These are phyloP conservation scores for Penicillium waksmanii DNA, from an alignment of 495 filamentous ascomycete genomes.

Conservation along the genomic window DNA sequence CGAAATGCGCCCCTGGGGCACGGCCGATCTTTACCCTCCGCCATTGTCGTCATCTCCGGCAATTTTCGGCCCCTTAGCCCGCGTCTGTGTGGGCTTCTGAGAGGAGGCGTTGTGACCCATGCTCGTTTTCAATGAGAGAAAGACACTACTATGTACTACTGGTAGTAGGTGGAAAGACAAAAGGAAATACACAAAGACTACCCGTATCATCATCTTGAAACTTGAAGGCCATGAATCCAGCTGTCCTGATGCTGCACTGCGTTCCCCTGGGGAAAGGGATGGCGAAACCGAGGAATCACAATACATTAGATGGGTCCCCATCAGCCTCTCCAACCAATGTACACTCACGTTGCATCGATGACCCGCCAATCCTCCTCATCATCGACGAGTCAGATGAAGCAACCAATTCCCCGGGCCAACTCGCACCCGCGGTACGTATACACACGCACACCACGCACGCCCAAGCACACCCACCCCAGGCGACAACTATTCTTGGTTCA, in stretches of 20 bases:
- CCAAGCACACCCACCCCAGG: too few species aligned
- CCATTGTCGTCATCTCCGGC: slow-evolving; percentile 27
- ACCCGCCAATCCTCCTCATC: slow-evolving; percentile 23
- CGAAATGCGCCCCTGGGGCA: slow-evolving; percentile 19
- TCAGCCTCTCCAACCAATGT: slow-evolving; percentile 22
- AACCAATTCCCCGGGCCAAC: slow-evolving; percentile 1
- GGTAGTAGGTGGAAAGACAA: background rate
- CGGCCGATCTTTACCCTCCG: slow-evolving; percentile 25
- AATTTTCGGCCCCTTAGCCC: slow-evolving; percentile 12
- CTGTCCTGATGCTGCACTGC: too few species aligned
- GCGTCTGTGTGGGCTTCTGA: background rate
- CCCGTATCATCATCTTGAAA: too few species aligned
- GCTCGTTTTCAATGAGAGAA: too few species aligned
- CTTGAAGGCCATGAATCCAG: too few species aligned
- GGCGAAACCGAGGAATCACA: background rate
- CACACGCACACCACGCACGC: background rate
- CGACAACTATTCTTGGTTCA: background rate
- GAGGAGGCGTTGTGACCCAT: background rate
- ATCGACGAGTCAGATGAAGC: slow-evolving; percentile 26
- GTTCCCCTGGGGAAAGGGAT: slow-evolving; percentile 19
- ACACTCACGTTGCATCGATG: slow-evolving; percentile 21
- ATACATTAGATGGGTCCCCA: slow-evolving; percentile 24
- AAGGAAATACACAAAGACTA: too few species aligned
- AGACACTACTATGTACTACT: too few species aligned
- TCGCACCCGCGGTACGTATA: slow-evolving; percentile 12